These are phyloP conservation scores for Calycina marina DNA, from an alignment of 2,329 filamentous ascomycete genomes.

Conservation along the genomic window DNA sequence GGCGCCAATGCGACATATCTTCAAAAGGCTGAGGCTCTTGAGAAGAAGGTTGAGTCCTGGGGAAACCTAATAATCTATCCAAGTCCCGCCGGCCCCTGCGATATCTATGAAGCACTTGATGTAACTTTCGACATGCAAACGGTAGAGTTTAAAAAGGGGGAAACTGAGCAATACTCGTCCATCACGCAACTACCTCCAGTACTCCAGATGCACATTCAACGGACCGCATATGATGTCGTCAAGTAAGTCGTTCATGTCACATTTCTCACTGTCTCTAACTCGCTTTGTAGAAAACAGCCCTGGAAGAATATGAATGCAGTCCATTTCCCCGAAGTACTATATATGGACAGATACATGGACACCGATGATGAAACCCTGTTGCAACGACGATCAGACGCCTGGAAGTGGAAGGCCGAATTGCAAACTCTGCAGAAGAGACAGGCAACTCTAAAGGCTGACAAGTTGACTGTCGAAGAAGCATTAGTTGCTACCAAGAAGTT, in stretches of 20 bases:
- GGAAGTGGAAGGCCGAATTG: constrained; percentile 58
- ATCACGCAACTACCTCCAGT: constrained; percentile 70
- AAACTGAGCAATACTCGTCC: constrained; percentile 50
- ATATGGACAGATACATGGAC: constrained; percentile 79
- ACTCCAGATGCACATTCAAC: constrained; percentile 78
- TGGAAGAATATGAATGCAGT: constrained; percentile 68
- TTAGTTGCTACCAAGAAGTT: constrained; percentile 24
- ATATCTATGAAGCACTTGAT: constrained; percentile 74
- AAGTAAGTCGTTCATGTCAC: too few relatives aligned
- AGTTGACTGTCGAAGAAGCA: constrained; percentile 12
- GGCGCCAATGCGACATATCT: constrained; percentile 46
- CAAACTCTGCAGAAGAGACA: constrained; percentile 32
- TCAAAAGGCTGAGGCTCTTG: constrained; percentile 32
- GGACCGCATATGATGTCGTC: constrained; percentile 56
- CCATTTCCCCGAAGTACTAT: constrained; percentile 65
- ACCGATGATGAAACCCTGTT: constrained; percentile 43
- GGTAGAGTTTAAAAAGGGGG: constrained; percentile 48
- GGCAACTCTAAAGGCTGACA: constrained; percentile 12
- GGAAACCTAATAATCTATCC: constrained; percentile 46
- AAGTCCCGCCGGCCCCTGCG: constrained; percentile 33
- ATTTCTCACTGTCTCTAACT: too few relatives aligned
- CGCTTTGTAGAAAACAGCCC: constrained; percentile 36
- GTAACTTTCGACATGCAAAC: constrained; percentile 71
- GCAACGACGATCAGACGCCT: constrained; percentile 50
- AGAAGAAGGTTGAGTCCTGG: constrained; percentile 28